Evolutionary conservation across 352 stramenopile species (phyloP), one percentile per base, ranked within the genome.

Genomic region (Pythium sp.): DNA sequence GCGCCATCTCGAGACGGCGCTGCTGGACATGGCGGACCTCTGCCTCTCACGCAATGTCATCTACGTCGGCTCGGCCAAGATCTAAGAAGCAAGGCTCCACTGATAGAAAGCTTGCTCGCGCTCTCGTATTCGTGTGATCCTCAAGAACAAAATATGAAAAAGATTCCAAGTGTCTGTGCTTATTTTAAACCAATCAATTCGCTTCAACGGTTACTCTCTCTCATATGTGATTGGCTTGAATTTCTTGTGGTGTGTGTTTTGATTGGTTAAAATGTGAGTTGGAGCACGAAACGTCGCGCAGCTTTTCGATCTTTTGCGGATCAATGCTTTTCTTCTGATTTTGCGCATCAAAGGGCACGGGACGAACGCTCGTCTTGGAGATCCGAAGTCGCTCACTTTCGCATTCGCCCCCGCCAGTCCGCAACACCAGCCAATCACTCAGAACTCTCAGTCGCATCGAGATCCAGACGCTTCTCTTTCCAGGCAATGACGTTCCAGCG

Each of bases 21-120:
- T 99, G 72, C 75, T 98, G 63, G 95, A 99, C 68, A 99, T 99
- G 96, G 86, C 92, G 68, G 86, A 94, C 58, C 79, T 99, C 57
- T 96, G 95, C 58, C 81, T 96, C 67, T 86, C 78, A 46, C 84
- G 87, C 74, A 97, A 96, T 68, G 82, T 94, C 77, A 94, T 96
- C 59, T 96, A 97, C 81, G 84, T 97, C 41, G 87, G 89, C 65
- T 84, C 82, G 46, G 88, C 89, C 65, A 96, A 96, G 81, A 93
- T 96, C 43, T 96, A 81, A 66, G 63, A 18, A 46, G n/a, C 28
- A 32, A 32, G 28, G n/a, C 18, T 56, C 8, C 32, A 38, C 32
- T 38, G 32, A 38, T 38, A 38, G 32, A 38, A 38, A 38, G 32
- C 32, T 38, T 38, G 32, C 32, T 38, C 8, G 32, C 32, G 5